Evolutionary conservation across 2,329 filamentous ascomycete genomes (phyloP), one percentile per base, ranked within the genome.

Genomic region (Botrytis paeoniae): DNA sequence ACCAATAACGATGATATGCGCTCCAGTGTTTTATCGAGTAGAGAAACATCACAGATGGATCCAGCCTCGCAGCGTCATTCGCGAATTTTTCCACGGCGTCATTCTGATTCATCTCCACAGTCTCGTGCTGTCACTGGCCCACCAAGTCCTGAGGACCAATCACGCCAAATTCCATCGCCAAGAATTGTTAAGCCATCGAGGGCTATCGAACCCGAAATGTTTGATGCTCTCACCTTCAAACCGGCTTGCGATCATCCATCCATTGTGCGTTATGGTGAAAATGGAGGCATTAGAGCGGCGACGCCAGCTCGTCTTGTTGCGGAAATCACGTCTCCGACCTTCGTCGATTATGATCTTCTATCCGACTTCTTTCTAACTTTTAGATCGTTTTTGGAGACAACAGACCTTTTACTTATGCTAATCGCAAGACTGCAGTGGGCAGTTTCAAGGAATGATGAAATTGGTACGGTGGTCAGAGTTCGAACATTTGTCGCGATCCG

Each of bases 301-400:
- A 98, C 94, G 0, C 94, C 95, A 2, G 91, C 95, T 4, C 91
- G 96, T 20, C 89, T 99, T 54, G 93, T 99, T 68, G 95, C 95
- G 20, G 95, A 99, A 83, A 98, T 99, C 75, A 98, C 96, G 0
- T 98, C 96, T 0, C 94, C 96, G 25, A 94, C 90, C 68, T 98
- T 98, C 80, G 89, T 99, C 79, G 95, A 99, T 81, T 99, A 99
- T 81, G 95, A 98, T 79, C 87, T 99, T 8, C 89, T 99, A 7
- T 98, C 96, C 1, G 96, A 99, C 82, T 99, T 99, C 83, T 99
- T 99, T 80, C 88, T 99, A 35, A 98, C 96, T 0, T 99, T 94
- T 80, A 93, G 96, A 66, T 89, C 92, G 4, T 99, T 98, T 80
- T 85, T 99, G 74, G 90, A 93, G 20, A 86, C 92, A 0, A 85